Conservation (phyloP, 345 rosid genomes). For the Mangifera indica region DNA sequence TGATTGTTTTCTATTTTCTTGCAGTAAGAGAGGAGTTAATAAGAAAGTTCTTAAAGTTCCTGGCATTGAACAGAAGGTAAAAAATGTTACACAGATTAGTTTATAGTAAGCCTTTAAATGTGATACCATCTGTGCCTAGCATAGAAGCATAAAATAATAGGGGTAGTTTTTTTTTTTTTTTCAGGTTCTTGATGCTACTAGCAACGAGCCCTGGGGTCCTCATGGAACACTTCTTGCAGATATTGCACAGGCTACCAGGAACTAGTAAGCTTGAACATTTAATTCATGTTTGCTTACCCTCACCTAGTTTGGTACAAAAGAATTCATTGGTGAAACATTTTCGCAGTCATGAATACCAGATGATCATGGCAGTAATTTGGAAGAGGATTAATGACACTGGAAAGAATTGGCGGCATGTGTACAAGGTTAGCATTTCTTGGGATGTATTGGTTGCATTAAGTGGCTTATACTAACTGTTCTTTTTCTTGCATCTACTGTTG, state of each 20-base stretch:
- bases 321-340: conserved; percentile 17
- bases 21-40: conserved; percentile 90
- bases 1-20: conserved; percentile 20
- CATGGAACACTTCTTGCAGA: conserved; percentile 89
- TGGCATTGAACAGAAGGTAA: conserved; percentile 90
- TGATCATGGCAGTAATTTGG: conserved; percentile 83
- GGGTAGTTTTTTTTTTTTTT: neutral
- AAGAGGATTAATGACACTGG: conserved; percentile 85
- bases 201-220: conserved; percentile 98
- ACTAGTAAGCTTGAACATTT: conserved; percentile 57
- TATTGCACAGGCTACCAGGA: conserved; percentile 76
- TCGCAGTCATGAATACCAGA: conserved; percentile 90
- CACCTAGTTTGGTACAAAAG: conserved; percentile 8
- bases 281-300: conserved; percentile 14
- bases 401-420: conserved; percentile 97
- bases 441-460: conserved; percentile 2
- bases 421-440: conserved; percentile 52
- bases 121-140: neutral
- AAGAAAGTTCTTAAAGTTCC: conserved; percentile 98
- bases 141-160: neutral
- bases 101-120: neutral
- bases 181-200: conserved; percentile 96
- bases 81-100: neutral
- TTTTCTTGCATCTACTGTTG: neutral
- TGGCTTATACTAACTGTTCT: neutral